These are phyloP conservation scores for Raffaelea albimanens DNA, from an alignment of 2,329 filamentous ascomycete species.

Conservation along the genomic window DNA sequence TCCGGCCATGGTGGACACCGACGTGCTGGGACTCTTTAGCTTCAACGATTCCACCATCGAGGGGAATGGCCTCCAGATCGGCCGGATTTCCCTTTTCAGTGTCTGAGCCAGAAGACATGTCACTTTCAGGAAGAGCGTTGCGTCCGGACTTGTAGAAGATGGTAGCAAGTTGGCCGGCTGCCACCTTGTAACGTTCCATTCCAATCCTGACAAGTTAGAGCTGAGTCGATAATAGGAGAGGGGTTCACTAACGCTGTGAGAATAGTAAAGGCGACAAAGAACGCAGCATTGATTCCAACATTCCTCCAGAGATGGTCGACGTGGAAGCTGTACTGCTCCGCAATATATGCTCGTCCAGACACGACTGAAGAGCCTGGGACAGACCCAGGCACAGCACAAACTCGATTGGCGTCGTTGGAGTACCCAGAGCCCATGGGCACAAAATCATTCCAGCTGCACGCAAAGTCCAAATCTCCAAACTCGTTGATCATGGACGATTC, in stretches of 20 bases:
- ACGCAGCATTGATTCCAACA: not conserved
- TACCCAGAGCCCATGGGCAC: not conserved
- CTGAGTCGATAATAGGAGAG: not conserved
- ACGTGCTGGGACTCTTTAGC: not conserved
- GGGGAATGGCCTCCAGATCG: not conserved
- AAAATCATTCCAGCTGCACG: not conserved
- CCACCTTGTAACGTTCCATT: conserved; percentile 1
- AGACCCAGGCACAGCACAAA: not conserved
- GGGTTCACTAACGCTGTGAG: not conserved
- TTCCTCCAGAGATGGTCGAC: not conserved
- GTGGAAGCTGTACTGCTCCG: not conserved
- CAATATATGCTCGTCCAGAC: not conserved
- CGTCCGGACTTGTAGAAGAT: not conserved
- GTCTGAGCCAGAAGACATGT: not conserved
- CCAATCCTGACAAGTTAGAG: not conserved
- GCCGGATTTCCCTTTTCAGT: not conserved
- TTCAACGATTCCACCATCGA: not conserved
- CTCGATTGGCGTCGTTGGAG: not conserved
- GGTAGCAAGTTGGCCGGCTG: not conserved
- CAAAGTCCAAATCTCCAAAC: not conserved
- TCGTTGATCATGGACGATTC: not conserved
- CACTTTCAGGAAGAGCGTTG: not conserved
- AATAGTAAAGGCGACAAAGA: not conserved
- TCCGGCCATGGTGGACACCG: not conserved
- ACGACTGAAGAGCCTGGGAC: not conserved